These are phyloP conservation scores for Leishmania amazonensis DNA, from an alignment of 208 protist species.

Conservation along the genomic window DNA sequence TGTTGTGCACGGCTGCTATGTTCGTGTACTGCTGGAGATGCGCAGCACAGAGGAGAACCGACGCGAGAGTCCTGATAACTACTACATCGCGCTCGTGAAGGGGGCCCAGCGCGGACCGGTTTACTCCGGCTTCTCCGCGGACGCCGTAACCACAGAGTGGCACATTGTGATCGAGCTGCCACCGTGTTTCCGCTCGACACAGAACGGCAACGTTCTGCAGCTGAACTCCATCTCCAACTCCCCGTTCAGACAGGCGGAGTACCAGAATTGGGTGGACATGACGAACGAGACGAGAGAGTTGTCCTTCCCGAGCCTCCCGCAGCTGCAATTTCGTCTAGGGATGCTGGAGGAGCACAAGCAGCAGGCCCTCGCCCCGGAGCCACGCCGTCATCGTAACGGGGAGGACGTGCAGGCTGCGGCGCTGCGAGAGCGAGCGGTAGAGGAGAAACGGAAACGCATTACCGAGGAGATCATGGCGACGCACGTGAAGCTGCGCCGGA, in stretches of 20 bases:
- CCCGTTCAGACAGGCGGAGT: constrained; percentile 82
- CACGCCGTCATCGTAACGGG: constrained; percentile 50
- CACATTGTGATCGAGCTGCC: constrained; percentile 92
- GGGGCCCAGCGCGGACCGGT: constrained; percentile 67
- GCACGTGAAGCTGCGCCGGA: constrained; percentile 63
- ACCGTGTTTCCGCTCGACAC: constrained; percentile 81
- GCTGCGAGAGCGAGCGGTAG: constrained; percentile 45
- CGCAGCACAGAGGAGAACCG: constrained; percentile 68
- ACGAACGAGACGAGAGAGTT: constrained; percentile 44
- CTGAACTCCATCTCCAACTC: constrained; percentile 93
- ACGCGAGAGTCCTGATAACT: constrained; percentile 79
- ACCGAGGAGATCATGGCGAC: constrained; percentile 57
- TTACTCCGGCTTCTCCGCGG: constrained; percentile 90
- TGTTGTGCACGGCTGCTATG: constrained; percentile 86
- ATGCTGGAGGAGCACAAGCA: constrained; percentile 90
- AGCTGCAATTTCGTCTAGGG: constrained; percentile 81
- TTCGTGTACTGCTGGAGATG: constrained; percentile 91
- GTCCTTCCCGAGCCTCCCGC: constrained; percentile 69
- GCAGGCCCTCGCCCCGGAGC: constrained; percentile 61
- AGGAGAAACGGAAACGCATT: constrained; percentile 37
- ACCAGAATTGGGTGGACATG: constrained; percentile 86
- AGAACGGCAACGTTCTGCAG: constrained; percentile 89
- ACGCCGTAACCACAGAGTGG: constrained; percentile 82
- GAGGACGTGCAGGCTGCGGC: constrained; percentile 53
- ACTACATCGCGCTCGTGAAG: constrained; percentile 91